Evolutionary conservation across 331 rosid genomes (phyloP).

Genomic region (Spiraea crenata): DNA sequence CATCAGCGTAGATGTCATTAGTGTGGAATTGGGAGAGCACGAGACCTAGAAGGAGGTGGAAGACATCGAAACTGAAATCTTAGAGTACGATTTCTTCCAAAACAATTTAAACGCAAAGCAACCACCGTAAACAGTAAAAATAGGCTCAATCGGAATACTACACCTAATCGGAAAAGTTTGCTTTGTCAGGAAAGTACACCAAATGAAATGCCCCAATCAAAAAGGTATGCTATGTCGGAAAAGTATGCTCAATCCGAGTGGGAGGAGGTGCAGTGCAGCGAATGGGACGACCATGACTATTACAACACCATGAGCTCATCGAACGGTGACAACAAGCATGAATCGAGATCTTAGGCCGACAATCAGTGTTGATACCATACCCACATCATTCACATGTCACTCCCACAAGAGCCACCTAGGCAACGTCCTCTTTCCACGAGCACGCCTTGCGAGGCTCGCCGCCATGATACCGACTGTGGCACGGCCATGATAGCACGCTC

Average conservation of each 20-base stretch:
- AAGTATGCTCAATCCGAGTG: slow-evolving; percentile 40
- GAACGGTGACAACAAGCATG: slow-evolving; percentile 46
- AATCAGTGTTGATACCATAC: too few relatives aligned
- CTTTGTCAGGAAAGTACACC: not conserved
- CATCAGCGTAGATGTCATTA: slow-evolving; percentile 90
- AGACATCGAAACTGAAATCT: slow-evolving; percentile 45
- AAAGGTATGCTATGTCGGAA: not conserved
- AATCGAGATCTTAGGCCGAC: slow-evolving; percentile 62
- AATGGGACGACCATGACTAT: slow-evolving; percentile 75
- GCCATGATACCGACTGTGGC: too few relatives aligned
- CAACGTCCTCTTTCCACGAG: too few relatives aligned
- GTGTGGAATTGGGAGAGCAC: slow-evolving; percentile 94
- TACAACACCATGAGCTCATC: slow-evolving; percentile 76
- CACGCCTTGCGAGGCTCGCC: too few relatives aligned
- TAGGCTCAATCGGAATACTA: slow-evolving; percentile 40
- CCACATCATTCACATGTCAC: too few relatives aligned
- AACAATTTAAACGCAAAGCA: slow-evolving; percentile 22
- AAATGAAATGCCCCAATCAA: too few relatives aligned
- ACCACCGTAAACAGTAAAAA: slow-evolving; percentile 26
- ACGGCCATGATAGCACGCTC: too few relatives aligned
- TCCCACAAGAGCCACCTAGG: too few relatives aligned
- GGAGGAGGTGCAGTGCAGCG: slow-evolving; percentile 95
- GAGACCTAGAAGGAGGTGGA: slow-evolving; percentile 29
- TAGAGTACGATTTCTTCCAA: slow-evolving; percentile 69
- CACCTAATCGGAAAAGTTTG: slow-evolving; percentile 29